Base-by-base conservation (phyloP, 2,329 filamentous ascomycete genomes). In the Nothopassalora personata region DNA sequence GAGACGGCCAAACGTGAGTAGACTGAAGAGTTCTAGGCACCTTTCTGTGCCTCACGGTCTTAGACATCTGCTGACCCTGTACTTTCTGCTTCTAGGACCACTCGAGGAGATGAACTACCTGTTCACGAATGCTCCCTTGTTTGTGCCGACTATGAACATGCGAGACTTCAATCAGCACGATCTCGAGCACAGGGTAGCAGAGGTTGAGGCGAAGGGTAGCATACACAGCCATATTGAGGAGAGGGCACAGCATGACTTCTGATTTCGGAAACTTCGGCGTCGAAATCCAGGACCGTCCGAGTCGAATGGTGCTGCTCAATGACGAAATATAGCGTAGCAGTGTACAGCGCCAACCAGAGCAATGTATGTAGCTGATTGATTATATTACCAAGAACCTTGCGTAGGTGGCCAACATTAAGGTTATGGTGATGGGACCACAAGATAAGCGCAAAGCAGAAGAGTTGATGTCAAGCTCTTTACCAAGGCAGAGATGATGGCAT, bases 101-200 rank as follows among this genome's bases (percentile, higher is more conserved):
- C 78, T 89, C 1, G 86, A 89, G 67, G 85, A 87, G 73, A 87
- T 87, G 85, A 83, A 86, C 64, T 81, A 82, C 58, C 76, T 87
- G 48, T 87, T 84, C 68, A 78, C 77, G 18, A 76, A 83, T 65
- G 80, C 86, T 0, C 86, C 86, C 8, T 79, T 81, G 72, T 83
- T 88, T 66, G 81, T 88, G 7, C 80, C 84, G 1, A 79, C 80
- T 3, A 81, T 81, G 73, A 79, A 83, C 64, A 80, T 78, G 70
- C 71, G 75, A 48, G 76, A 81, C 31, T 86, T 81, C 68, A 70
- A 76, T 47, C 75, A 78, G 5, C 78, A 78, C 62, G 85, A 88
- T 68, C 69, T 88, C 43, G 83, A 87, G 73, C 77, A 80, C 34
- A 76, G 84, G 45, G 77, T 84, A 4, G 76, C 79, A 56, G 82